Evolutionary conservation across 2,329 filamentous ascomycete species (phyloP).

Genomic region (Hymenoscyphus infarciens): DNA sequence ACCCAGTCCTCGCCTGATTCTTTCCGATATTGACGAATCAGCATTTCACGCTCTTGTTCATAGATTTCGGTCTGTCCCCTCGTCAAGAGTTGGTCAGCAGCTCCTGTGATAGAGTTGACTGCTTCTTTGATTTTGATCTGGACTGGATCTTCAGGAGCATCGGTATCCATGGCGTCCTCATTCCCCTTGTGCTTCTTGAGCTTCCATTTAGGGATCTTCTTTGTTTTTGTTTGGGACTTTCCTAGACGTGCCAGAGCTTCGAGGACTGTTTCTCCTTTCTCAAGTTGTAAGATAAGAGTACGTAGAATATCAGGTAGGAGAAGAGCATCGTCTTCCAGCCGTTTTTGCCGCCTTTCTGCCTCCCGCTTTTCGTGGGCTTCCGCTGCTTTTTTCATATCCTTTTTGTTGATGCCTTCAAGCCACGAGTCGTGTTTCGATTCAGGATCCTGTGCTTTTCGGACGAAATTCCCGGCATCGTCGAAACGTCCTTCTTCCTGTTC

Average conservation of each 20-base stretch:
- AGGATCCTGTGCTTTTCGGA: constrained; percentile 83
- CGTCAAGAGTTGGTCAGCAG: constrained; percentile 80
- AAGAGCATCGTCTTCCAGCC: constrained; percentile 70
- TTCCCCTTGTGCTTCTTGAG: constrained; percentile 64
- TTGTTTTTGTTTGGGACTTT: constrained; percentile 58
- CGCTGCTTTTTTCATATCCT: constrained; percentile 84
- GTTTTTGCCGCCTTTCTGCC: constrained; percentile 66
- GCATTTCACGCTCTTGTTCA: constrained; percentile 77
- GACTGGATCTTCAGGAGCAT: constrained; percentile 61
- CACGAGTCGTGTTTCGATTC: constrained; percentile 89
- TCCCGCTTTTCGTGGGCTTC: constrained; percentile 85
- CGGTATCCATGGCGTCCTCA: constrained; percentile 67
- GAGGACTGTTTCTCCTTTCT: constrained; percentile 78
- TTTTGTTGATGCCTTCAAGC: constrained; percentile 89
- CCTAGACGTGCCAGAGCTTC: constrained; percentile 83
- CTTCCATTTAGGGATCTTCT: constrained; percentile 64
- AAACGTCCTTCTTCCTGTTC: constrained; percentile 93
- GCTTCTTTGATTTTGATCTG: constrained; percentile 67
- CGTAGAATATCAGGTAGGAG: constrained; percentile 71
- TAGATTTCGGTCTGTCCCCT: constrained; percentile 88
- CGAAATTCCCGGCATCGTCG: constrained; percentile 85
- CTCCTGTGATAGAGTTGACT: constrained; percentile 81
- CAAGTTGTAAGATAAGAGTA: constrained; percentile 67
- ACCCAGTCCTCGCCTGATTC: constrained; percentile 88
- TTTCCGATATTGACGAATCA: constrained; percentile 76